These are phyloP conservation scores for Aspergillus clavatus DNA, from an alignment of 2,329 filamentous ascomycete species.

Conservation along the genomic window DNA sequence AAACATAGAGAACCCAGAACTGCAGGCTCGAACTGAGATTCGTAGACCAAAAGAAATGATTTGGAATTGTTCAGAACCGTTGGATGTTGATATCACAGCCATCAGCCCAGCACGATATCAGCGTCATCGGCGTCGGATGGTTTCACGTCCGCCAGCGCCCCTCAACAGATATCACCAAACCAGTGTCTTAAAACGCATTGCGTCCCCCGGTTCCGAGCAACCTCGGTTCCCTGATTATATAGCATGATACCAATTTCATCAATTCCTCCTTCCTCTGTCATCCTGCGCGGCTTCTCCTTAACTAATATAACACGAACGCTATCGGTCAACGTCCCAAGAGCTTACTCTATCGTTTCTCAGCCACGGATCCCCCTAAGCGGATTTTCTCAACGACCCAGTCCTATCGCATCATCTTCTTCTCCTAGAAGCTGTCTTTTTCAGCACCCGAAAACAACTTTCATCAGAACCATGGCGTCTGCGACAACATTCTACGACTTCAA, in stretches of 20 bases:
- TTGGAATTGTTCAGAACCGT: not conserved
- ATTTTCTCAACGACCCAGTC: not conserved
- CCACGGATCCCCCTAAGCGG: too few species aligned
- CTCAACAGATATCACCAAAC: not conserved
- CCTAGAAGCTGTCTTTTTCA: not conserved
- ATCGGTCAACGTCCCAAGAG: not conserved
- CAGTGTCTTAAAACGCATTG: not conserved
- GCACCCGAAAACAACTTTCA: slow-evolving; percentile 1
- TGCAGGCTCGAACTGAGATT: not conserved
- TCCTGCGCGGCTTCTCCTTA: not conserved
- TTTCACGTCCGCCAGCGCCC: not conserved
- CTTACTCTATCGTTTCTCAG: not conserved
- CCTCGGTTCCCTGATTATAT: not conserved
- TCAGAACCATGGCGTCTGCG: slow-evolving; percentile 51
- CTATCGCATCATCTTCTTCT: not conserved
- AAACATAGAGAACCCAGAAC: not conserved
- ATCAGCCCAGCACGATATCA: not conserved
- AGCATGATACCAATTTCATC: not conserved
- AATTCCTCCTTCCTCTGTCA: not conserved
- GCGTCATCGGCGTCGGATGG: not conserved
- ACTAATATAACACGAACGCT: not conserved
- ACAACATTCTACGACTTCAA: slow-evolving; percentile 58
- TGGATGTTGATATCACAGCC: too few species aligned
- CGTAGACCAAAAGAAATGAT: not conserved
- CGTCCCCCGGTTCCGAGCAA: not conserved